These are phyloP conservation scores for Syncephalastrum monosporum DNA, from an alignment of 371 early-diverging fungal species.

Conservation along the genomic window DNA sequence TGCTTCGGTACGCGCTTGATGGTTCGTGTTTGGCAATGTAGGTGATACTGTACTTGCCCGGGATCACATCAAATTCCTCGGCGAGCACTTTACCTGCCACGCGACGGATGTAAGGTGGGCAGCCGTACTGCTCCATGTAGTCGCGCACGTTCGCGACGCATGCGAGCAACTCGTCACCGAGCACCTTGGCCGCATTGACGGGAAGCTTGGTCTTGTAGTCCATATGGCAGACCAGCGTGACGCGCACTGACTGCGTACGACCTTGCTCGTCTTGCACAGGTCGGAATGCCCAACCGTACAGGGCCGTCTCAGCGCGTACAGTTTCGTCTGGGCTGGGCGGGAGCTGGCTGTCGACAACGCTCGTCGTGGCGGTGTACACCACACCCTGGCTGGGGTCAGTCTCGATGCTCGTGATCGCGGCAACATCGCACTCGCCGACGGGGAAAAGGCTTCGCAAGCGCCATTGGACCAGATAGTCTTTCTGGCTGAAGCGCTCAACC, in stretches of 20 bases:
- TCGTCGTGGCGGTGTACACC: slow-evolving; percentile 58
- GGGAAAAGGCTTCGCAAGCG: slow-evolving; percentile 11
- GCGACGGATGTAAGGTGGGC: slow-evolving; percentile 55
- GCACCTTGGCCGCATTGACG: slow-evolving; percentile 26
- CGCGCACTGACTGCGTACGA: slow-evolving; percentile 40
- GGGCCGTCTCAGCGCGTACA: slow-evolving; percentile 47
- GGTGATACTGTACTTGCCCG: slow-evolving; percentile 10
- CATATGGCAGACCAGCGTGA: slow-evolving; percentile 55
- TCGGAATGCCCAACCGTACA: slow-evolving; percentile 62
- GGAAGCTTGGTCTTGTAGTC: slow-evolving; percentile 47
- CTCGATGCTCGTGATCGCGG: slow-evolving; percentile 52
- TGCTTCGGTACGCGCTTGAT: slow-evolving; percentile 30
- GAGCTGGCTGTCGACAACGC: slow-evolving; percentile 50
- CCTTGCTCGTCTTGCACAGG: slow-evolving; percentile 45
- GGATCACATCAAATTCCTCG: slow-evolving; percentile 31
- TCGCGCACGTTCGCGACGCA: slow-evolving; percentile 35
- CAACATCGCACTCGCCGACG: slow-evolving; percentile 14
- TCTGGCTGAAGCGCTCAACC: slow-evolving; percentile 55
- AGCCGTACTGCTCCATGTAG: slow-evolving; percentile 46
- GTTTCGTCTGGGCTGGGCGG: slow-evolving; percentile 36
- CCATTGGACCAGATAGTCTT: slow-evolving; percentile 55
- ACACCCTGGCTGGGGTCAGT: slow-evolving; percentile 53
- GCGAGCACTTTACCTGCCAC: slow-evolving; percentile 45
- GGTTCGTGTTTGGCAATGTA: slow-evolving; percentile 46
- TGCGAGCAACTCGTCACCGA: slow-evolving; percentile 33